Base-by-base conservation (phyloP, 768 basidiomycete genomes). In the Roridomyces roridus region DNA sequence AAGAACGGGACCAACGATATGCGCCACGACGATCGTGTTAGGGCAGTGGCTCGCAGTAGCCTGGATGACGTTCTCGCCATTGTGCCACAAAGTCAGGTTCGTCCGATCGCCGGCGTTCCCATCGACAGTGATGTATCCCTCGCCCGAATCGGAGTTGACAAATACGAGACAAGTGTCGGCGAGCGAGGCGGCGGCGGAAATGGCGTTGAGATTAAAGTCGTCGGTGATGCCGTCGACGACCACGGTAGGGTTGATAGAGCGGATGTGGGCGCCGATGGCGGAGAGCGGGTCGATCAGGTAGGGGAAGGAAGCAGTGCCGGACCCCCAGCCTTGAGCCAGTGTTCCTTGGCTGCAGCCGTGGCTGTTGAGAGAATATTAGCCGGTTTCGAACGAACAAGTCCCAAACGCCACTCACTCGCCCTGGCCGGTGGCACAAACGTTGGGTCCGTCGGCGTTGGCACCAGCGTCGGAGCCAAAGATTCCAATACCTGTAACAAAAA, bases 11-110 rank as follows among this genome's bases (percentile, higher is more conserved):
- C 88, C 88, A 26, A 86, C 85, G 11, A 76, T 75, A 64, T 87
- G 79, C 6, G 81, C 72, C 23, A 89, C 81, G 21, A 89, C 88
- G 35, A 89, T 76, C 8, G 85, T 86, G 65, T 86, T 86, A 57
- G 75, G 76, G 68, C 83, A 83, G 8, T 72, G 65, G 12, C 70
- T 67, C 2, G 87, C 85, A 6, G 80, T 80, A 0, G 76, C 69
- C 14, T 71, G 51, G 26, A 84, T 68, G 51, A 85, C 70, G n/a
- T 48, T 50, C 21, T 81, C 77, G 43, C 75, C 73, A 2, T 68
- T 40, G 35, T 78, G 66, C 77, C 74, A 81, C 4, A 77, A 70
- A 10, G 74, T 77, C 21, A 81, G 51, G 57, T 80, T 78, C 26
- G 69, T 63, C 48, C 77, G 59, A 50, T 61, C 59, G 11, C 55